Evolutionary conservation across 1,139 yeast species (phyloP), one percentile per base, ranked within the genome.

Genomic region (Kodamaea alishanica): DNA sequence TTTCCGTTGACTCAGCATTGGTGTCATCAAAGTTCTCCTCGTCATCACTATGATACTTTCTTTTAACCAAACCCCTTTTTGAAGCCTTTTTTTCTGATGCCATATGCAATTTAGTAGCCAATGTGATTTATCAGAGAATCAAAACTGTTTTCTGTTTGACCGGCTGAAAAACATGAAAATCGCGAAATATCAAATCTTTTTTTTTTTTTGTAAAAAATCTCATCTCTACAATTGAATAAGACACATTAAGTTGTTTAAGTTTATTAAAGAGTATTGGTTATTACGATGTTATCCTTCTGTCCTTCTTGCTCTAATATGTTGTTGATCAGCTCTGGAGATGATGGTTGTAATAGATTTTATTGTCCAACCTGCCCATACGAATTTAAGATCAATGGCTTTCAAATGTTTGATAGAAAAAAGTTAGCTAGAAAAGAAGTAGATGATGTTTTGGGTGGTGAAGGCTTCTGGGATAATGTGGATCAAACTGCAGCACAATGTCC

Each of bases 381-480:
- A 55, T 92, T 89, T 60, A 87, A 89, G 34, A 87, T 92, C 39
- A 75, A 75, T 33, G 95, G 92, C 8, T 72, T 86, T 40, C 90
- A 84, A 55, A 80, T 92, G 65, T 92, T 71, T 61, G 97, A 90
- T 59, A 73, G 97, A 43, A 88, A 85, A 58, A 75, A 75, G 44
- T 73, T 92, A 56, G 84, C 86, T 28, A 73, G 96, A 58, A 92
- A 92, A 56, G 86, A 88, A 51, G 94, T 92, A 3, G 99, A 92
- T 61, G 98, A 92, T 65, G 96, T 92, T 8, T 73, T 92, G 24
- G 98, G 99, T 43, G 96, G 96, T 30, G 94, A 83, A 49, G 97
- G 96, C 24, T 95, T 97, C 3, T 92, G 98, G 98, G 98, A 92
- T 60, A 90, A 92, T 57, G 98, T 94, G 25, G 98, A 94, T 58